Conservation (phyloP, 2,329 filamentous ascomycete genomes). For the Pezicula carpinea region DNA sequence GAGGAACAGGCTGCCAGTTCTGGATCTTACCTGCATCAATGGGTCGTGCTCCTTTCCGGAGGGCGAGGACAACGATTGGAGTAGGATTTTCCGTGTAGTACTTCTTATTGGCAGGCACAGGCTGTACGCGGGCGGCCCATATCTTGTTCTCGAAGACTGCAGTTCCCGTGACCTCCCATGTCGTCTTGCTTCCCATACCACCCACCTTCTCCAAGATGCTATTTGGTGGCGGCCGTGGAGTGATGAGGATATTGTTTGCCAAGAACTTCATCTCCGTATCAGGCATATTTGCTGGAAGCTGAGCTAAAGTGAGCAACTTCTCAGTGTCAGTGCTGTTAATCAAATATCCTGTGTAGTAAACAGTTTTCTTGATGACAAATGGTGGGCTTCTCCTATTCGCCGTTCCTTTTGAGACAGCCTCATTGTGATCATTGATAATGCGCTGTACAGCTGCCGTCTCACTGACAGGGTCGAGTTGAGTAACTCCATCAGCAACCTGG, state of each 20-base stretch:
- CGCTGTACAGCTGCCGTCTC: slow-evolving; percentile 83
- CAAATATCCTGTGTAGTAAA: slow-evolving; percentile 91
- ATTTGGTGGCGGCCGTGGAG: slow-evolving; percentile 67
- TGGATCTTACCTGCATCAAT: slow-evolving; percentile 77
- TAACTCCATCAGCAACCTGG: slow-evolving; percentile 74
- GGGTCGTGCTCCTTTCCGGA: slow-evolving; percentile 69
- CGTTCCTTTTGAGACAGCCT: slow-evolving; percentile 39
- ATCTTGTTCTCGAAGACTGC: slow-evolving; percentile 73
- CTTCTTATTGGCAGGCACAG: slow-evolving; percentile 60
- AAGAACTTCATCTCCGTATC: slow-evolving; percentile 74
- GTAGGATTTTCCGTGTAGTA: slow-evolving; percentile 76
- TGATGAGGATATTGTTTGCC: slow-evolving; percentile 89
- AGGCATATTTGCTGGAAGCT: slow-evolving; percentile 55
- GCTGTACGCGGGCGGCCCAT: slow-evolving; percentile 79
- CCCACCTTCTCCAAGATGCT: slow-evolving; percentile 78
- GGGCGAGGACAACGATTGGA: slow-evolving; percentile 78
- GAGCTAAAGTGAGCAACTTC: slow-evolving; percentile 65
- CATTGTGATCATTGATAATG: slow-evolving; percentile 85
- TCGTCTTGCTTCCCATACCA: slow-evolving; percentile 77
- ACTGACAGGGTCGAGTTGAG: slow-evolving; percentile 68
- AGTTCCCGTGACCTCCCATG: slow-evolving; percentile 76
- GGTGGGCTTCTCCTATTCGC: slow-evolving; percentile 30
- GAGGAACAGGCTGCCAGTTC: slow-evolving; percentile 73
- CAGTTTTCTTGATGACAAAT: slow-evolving; percentile 76
- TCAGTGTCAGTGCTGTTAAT: slow-evolving; percentile 68